Base-by-base conservation (phyloP, 768 basidiomycete genomes). In the Boletellus sp. region DNA sequence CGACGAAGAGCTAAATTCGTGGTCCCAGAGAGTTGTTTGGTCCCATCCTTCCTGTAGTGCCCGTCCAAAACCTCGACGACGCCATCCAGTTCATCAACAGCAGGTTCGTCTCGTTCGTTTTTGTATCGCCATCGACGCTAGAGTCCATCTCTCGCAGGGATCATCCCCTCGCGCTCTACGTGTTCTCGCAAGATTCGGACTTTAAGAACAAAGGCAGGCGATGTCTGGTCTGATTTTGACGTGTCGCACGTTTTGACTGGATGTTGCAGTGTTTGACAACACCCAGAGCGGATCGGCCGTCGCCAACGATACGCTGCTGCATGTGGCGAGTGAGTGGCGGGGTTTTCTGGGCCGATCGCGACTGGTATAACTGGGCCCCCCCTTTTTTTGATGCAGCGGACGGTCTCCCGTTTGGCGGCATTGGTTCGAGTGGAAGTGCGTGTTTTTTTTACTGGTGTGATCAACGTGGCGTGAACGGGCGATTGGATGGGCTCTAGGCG, bases 11-110 rank as follows among this genome's bases (percentile, higher is more conserved):
- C 28, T 54, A 4, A 55, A n/a, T 13, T 4, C 5, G 39, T 16
- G 37, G 0, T 6, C 9, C 28, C 54, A 90, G 89, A 52, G 92
- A 94, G 60, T 75, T 93, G 37, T 93, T 94, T 57, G 92, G 90
- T 0, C 91, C 92, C 8, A 56, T 94, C 10, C 70, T 94, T 20
- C 85, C 89, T 3, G 74, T 94, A 35, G 70, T 94, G 1, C 78
- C 84, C 0, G 82, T 92, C 22, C 78, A 84, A n/a, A 63, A 77
- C 47, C 46, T 88, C 7, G 87, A 90, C 31, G 83, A 80, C 34
- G 90, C 84, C 3, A 82, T 92, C 50, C 75, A 78, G 11, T 83
- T 81, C 48, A 76, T 92, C 46, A 85, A 85, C 56, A 65, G 67
- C 15, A 74, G 73, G 87, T 82, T 44, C 20, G 74, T 68, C 16